Percentiles rank a stretch among this genome's conserved stretches.
Conservation (phyloP, 1,139 yeast species). For the Hyphopichia pseudoburtonii region DNA sequence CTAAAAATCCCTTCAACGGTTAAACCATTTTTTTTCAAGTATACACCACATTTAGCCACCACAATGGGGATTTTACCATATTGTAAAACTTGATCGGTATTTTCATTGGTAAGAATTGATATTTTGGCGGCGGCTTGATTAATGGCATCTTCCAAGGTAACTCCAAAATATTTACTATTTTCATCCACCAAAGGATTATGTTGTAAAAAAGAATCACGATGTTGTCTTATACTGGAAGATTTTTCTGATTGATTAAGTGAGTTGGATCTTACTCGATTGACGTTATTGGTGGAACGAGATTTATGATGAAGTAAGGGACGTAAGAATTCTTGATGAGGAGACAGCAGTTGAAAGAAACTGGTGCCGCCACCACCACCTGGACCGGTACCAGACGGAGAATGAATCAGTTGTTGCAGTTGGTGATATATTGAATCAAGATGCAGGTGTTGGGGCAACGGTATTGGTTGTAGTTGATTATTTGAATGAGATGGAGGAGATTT, state of each 20-base stretch:
- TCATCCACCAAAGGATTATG: slow-evolving; percentile 45
- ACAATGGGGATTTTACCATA: slow-evolving; percentile 84
- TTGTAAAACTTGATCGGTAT: slow-evolving; percentile 51
- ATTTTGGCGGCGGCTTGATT: slow-evolving; percentile 75
- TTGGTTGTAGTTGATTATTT: slow-evolving; percentile 8
- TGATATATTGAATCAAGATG: slow-evolving; percentile 6
- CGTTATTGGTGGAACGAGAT: slow-evolving; percentile 50
- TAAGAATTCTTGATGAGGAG: slow-evolving; percentile 30
- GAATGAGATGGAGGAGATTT: slow-evolving; percentile 21
- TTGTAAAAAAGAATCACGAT: slow-evolving; percentile 56
- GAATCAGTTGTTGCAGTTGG: slow-evolving; percentile 11
- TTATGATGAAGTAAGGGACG: slow-evolving; percentile 52
- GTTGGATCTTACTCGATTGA: slow-evolving; percentile 40
- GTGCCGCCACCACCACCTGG: too few relatives aligned
- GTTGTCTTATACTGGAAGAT: slow-evolving; percentile 45
- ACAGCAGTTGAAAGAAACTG: slow-evolving; percentile 11
- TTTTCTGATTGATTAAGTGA: slow-evolving; percentile 35
- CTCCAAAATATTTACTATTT: slow-evolving; percentile 76
- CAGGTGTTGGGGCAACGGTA: slow-evolving; percentile 7
- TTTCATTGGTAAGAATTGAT: slow-evolving; percentile 53
- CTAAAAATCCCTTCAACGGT: slow-evolving; percentile 89
- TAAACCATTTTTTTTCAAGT: slow-evolving; percentile 71
- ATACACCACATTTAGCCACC: slow-evolving; percentile 95
- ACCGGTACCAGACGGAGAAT: slow-evolving; percentile 1
- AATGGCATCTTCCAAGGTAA: slow-evolving; percentile 69